Evolutionary conservation across 1,284 basidiomycete genomes (phyloP), one percentile per base, ranked within the genome.

Genomic region (Psilocybe mexicana): DNA sequence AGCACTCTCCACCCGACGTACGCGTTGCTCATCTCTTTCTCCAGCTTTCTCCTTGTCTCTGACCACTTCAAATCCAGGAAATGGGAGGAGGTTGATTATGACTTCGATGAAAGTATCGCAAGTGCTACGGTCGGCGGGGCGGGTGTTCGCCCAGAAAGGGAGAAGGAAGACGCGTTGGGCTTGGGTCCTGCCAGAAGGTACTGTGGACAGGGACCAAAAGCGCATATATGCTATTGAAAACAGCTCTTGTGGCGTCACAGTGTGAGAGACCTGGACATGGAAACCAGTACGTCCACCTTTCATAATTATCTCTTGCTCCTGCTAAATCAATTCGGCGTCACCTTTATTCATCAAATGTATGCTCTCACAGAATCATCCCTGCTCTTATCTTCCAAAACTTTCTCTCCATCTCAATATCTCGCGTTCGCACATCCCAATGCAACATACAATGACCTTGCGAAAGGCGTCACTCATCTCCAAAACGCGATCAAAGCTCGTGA

Each of bases 341-440:
- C 24, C 8, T 10, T 40, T 8, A 24, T 33, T 40, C 36, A 54
- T 36, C 46, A 45, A 44, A 50, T 46, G 24, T 25, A 36, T 23
- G 30, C 58, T 62, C 11, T 25, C 54, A 23, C 69, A 95, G 93
- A 88, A 74, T 83, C 91, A 6, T 78, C 90, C 2, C 87, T 95
- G 52, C 77, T 92, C 33, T 83, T 96, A 6, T 87, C 88, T 1
- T 96, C 94, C 43, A 99, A 98, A 74, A 85, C 91, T 1, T 99
- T 99, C 74, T 93, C 98, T 68, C 93, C 97, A 6, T 97, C 97
- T 68, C 82, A 86, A 0, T 99, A 98, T 71, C 83, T 99, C 28
- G 92, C 93, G 2, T 86, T 86, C 1, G 87, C 95, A 10, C 95
- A 99, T 69, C 97, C 97, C 1, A 93, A 98, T 69, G 97, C 96